These are phyloP conservation scores for Cutaneotrichosporon sp. DNA, from an alignment of 1,284 basidiomycete genomes.

Conservation along the genomic window DNA sequence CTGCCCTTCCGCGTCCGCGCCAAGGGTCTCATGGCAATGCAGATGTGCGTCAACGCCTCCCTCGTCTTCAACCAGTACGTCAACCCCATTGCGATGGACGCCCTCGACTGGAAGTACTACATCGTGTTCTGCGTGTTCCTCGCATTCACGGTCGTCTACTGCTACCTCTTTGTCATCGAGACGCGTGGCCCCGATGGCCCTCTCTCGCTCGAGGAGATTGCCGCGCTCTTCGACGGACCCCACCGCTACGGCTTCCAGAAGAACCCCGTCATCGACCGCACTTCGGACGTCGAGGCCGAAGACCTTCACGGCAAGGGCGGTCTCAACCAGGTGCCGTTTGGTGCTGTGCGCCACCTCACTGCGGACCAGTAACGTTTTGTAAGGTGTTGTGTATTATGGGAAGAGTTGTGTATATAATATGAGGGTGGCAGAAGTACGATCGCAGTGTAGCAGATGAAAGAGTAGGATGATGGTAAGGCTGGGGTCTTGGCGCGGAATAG, in stretches of 20 bases:
- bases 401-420: no score
- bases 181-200: constrained; percentile 34
- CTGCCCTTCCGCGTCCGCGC: constrained; percentile 60
- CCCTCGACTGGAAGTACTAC: constrained; percentile 43
- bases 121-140: constrained; percentile 40
- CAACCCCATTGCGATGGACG: constrained; percentile 46
- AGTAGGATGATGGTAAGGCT: no score
- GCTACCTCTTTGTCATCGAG: constrained; percentile 49
- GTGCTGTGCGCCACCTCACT: not conserved
- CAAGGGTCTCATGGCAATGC: constrained; percentile 67
- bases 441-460: no score
- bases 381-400: not conserved
- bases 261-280: constrained; percentile 5
- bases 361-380: not conserved
- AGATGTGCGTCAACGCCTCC: constrained; percentile 44
- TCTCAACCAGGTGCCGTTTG: not conserved
- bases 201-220: constrained; percentile 48
- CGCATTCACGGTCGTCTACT: constrained; percentile 49
- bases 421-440: no score
- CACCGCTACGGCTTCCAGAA: constrained; percentile 24
- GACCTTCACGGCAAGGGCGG: not conserved
- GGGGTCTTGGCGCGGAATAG: no score
- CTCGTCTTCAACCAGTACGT: constrained; percentile 50
- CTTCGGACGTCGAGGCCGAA: constrained; percentile 8
- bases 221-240: constrained; percentile 31